Evolutionary conservation across 2,329 filamentous ascomycete species (phyloP).

Genomic region (Davidsoniella eucalypti): DNA sequence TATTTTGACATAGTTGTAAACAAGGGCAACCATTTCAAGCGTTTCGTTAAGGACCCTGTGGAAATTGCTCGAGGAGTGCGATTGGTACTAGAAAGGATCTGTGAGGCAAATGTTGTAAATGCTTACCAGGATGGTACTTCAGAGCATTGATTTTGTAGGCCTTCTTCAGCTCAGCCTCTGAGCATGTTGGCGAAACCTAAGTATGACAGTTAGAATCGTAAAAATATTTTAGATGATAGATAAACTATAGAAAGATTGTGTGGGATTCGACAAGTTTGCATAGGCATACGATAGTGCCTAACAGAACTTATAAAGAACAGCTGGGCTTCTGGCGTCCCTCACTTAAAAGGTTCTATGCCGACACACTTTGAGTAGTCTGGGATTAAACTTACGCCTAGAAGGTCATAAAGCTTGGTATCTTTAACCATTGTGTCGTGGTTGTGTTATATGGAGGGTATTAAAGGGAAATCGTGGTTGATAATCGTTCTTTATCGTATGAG

Average conservation of each 20-base stretch:
- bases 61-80: too few species aligned
- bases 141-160: constrained; percentile 72
- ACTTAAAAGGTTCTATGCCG: too few species aligned
- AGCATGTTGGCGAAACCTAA: constrained; percentile 61
- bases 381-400: constrained; percentile 48
- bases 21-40: too few species aligned
- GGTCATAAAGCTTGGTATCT: constrained; percentile 65
- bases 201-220: constrained; percentile 2
- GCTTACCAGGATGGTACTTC: constrained; percentile 68
- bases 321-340: too few species aligned
- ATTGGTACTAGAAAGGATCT: too few species aligned
- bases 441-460: neutral
- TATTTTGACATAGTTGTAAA: too few species aligned
- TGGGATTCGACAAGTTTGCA: neutral
- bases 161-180: constrained; percentile 78
- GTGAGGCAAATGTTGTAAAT: too few species aligned
- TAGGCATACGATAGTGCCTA: too few species aligned
- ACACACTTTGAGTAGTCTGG: too few species aligned
- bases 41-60: too few species aligned
- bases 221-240: constrained; percentile 15
- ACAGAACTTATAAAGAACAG: too few species aligned
- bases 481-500: too few species aligned
- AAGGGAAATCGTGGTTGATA: neutral
- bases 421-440: constrained; percentile 43
- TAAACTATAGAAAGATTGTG: constrained; percentile 1